Evolutionary conservation across 1,139 yeast species (phyloP), one percentile per base, ranked within the genome.

Genomic region (Taphrina communis): DNA sequence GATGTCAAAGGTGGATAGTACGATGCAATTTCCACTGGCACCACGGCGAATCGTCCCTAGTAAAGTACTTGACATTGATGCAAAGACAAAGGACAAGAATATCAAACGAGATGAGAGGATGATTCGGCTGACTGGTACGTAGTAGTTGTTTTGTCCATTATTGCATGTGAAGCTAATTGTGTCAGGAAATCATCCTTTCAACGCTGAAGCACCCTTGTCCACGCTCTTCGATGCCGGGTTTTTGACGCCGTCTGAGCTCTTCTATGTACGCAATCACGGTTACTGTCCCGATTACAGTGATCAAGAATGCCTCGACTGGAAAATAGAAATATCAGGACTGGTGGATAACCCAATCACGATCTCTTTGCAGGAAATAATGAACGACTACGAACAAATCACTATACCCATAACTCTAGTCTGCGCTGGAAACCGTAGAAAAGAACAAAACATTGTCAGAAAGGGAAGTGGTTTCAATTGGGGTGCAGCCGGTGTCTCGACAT

Each of bases 391-490:
- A 36, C 76, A 74, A 41, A 74, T 75, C 44, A 77, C 79, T 0
- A 72, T 73, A 19, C 80, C 80, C 5, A 74, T 78, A 2, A 77
- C 80, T 0, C 65, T 78, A 21, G 77, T 76, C 21, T 78, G 80
- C 70, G 80, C 80, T 5, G 80, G 80, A 6, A 78, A 78, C 66
- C 73, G 80, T 56, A 74, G 80, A 44, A 77, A 76, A 60, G 80
- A 78, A 66, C 79, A 78, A 69, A 78, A 78, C 66, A 70, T 76
- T 73, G 80, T 76, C 11, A 74, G 75, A 39, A 77, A 77, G 58
- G 78, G 79, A 8, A 73, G 76, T 12, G 80, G 80, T 11, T 78
- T 78, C 72, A 77, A 76, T 65, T 78, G 80, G 80, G 79, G 79
- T 14, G 74, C 79, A 1, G 78, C 76, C 2, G 80, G 79, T 36